Percentiles rank a stretch among this genome's conserved stretches.
Evolutionary conservation across 179 eudicot genomes (phyloP).

Genomic region (Monotropa hypopitys): DNA sequence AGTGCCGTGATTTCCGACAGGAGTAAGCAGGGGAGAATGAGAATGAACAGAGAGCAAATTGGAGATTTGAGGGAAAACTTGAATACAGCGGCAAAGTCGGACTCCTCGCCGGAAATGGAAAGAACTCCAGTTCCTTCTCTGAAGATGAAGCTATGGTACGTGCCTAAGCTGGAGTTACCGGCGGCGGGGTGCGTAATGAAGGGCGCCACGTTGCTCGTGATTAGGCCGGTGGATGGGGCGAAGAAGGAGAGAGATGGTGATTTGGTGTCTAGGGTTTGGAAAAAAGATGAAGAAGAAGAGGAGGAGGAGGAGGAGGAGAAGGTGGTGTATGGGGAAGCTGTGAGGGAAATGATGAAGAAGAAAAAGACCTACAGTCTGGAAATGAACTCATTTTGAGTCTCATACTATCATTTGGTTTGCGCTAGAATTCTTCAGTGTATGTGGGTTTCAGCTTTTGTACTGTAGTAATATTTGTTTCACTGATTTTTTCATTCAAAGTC

Average conservation of each 20-base stretch:
- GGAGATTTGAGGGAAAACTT: slow-evolving; percentile 22
- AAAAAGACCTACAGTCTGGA: slow-evolving; percentile 42
- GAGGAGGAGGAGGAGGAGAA: slow-evolving; percentile 9
- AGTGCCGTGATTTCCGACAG: slow-evolving; percentile 33
- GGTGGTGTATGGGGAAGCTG: slow-evolving; percentile 35
- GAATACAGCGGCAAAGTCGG: background rate
- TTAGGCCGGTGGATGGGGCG: slow-evolving; percentile 26
- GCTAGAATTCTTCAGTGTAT: background rate
- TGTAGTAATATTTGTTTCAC: background rate
- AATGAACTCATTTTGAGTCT: slow-evolving; percentile 51
- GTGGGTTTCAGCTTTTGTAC: background rate
- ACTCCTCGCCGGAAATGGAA: slow-evolving; percentile 5
- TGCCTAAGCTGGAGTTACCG: slow-evolving; percentile 39
- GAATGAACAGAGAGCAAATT: slow-evolving; percentile 35
- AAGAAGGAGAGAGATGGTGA: slow-evolving; percentile 8
- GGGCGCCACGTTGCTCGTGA: slow-evolving; percentile 56
- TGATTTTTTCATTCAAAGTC: no score
- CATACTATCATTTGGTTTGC: background rate
- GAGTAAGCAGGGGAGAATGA: slow-evolving; percentile 43
- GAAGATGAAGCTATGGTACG: slow-evolving; percentile 57
- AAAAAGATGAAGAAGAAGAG: slow-evolving; percentile 18
- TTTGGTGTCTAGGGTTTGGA: slow-evolving; percentile 20
- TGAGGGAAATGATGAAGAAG: slow-evolving; percentile 34
- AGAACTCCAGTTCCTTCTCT: slow-evolving; percentile 45
- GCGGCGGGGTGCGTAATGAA: slow-evolving; percentile 36